Conservation (phyloP, 2,329 filamentous ascomycete species). For the Aspergillus costaricaensis region DNA sequence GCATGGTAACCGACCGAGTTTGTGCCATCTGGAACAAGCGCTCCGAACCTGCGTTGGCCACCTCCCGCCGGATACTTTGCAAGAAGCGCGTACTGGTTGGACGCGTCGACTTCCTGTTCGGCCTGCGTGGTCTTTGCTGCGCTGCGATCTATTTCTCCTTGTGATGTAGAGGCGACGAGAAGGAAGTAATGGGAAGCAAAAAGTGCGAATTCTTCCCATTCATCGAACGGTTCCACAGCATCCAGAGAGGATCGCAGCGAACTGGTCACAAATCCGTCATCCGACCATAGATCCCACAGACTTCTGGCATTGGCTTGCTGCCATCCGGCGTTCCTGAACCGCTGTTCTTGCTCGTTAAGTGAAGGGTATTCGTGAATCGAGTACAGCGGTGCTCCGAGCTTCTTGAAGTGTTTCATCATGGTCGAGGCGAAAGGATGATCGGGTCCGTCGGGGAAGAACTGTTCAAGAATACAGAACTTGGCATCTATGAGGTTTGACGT, state of each 20-base stretch:
- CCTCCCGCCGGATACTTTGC: conserved; percentile 36
- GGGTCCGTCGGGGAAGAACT: conserved; percentile 75
- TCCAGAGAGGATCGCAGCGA: conserved; percentile 66
- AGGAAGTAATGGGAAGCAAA: conserved; percentile 85
- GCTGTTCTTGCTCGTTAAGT: conserved; percentile 63
- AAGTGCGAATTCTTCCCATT: conserved; percentile 91
- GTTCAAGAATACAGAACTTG: conserved; percentile 83
- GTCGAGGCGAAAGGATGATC: conserved; percentile 81
- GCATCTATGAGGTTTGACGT: conserved; percentile 49
- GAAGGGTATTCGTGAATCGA: conserved; percentile 71
- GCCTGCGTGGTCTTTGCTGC: background rate
- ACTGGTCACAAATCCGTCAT: conserved; percentile 63
- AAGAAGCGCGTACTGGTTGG: conserved; percentile 22
- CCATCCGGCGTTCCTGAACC: conserved; percentile 74
- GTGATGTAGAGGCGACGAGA: conserved; percentile 60
- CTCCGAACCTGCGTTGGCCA: conserved; percentile 63
- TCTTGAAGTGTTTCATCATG: conserved; percentile 82
- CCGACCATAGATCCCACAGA: conserved; percentile 81
- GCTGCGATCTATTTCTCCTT: background rate
- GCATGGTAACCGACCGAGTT: conserved; percentile 42
- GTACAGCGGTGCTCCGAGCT: conserved; percentile 75
- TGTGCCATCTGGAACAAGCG: conserved; percentile 47
- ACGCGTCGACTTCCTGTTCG: conserved; percentile 6
- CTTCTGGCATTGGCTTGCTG: conserved; percentile 61
- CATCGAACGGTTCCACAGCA: conserved; percentile 79